Base-by-base conservation (phyloP, 108 stramenopile genomes). In the Seminavis robusta region DNA sequence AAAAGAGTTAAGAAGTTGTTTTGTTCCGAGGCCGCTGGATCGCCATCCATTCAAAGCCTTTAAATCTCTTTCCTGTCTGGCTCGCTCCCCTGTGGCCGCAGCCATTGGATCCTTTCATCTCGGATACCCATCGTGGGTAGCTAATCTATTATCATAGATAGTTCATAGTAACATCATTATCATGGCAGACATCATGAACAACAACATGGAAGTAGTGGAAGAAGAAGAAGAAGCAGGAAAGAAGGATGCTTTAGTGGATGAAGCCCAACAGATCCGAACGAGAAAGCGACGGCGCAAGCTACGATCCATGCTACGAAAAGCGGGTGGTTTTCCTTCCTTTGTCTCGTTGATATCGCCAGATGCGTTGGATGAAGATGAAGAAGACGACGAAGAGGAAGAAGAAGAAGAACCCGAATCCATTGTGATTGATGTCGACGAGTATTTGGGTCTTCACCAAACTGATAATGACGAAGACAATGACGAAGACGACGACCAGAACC, bases 341-440 rank as follows among this genome's bases (percentile, higher is more conserved):
- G 3, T 76, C 20, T 46, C 49, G 10, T 33, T 76, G 6, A 40
- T 76, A 27, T 20, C 59, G 51, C 23, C 9, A 36, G 13, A 25
- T 31, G 0, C n/a, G 20, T 8, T 16, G 19, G 17, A 24, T 13
- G 3, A 24, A 4, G 7, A 34, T 11, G 5, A 42, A 34, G 13
- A 50, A 51, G 3, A 61, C 4, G 23, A 29, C 10, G 48, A 52
- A 26, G 45, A 52, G 13, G 45, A 52, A 0, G 32, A 21, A 20
- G 52, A 53, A 4, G 32, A 33, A n/a, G 8, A 45, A 45, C 44
- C 15, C n/a, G n/a, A 52, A 15, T 26, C 32, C 2, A 56, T 78
- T 11, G 61, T 66, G n/a, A 65, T 76, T 44, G 68, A 76, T 51
- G 75, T 78, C 5, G 69, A 78, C 33, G 67, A 66, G 25, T 62